A percentile compares a stretch with the other conserved stretches of the same genome.
phyloP scores from a whole-genome alignment of 768 basidiomycete genomes.

The Boletus vinaceobasis region DNA sequence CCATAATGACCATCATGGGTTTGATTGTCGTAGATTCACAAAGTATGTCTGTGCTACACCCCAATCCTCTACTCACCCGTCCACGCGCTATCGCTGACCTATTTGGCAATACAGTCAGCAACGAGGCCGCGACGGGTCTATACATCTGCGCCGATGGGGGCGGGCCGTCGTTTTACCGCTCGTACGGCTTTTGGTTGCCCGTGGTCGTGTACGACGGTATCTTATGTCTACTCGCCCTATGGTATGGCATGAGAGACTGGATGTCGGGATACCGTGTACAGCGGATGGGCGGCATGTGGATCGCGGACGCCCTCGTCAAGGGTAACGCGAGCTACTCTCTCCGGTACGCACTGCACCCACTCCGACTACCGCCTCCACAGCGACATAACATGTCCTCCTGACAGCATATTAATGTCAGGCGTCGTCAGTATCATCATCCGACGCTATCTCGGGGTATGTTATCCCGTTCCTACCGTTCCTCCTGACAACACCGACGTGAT shows the following conservation, averaged over 20 bases:
- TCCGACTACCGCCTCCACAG: accelerated
- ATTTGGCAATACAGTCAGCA: not conserved
- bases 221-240: slow-evolving; percentile 7
- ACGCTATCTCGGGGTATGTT: slow-evolving; percentile 1
- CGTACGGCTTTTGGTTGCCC: slow-evolving; percentile 4
- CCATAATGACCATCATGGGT: not conserved
- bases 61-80: not conserved
- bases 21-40: not conserved
- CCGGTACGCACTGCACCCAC: slow-evolving; percentile 3
- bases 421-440: not conserved
- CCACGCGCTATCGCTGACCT: not conserved
- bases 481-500: too few relatives aligned
- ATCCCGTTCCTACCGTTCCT: not conserved
- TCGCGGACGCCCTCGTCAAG: slow-evolving; percentile 10
- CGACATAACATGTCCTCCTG: not conserved
- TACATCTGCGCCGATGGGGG: not conserved
- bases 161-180: not conserved
- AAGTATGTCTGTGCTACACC: not conserved
- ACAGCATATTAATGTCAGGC: slow-evolving; percentile 14
- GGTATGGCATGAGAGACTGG: not conserved
- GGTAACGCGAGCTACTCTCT: slow-evolving; percentile 13
- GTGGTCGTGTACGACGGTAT: slow-evolving; percentile 6
- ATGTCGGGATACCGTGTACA: not conserved
- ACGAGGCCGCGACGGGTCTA: not conserved
- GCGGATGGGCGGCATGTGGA: not conserved